Evolutionary conservation across 495 filamentous ascomycete genomes (phyloP), one percentile per base, ranked within the genome.

Genomic region (Peziza echinospora): DNA sequence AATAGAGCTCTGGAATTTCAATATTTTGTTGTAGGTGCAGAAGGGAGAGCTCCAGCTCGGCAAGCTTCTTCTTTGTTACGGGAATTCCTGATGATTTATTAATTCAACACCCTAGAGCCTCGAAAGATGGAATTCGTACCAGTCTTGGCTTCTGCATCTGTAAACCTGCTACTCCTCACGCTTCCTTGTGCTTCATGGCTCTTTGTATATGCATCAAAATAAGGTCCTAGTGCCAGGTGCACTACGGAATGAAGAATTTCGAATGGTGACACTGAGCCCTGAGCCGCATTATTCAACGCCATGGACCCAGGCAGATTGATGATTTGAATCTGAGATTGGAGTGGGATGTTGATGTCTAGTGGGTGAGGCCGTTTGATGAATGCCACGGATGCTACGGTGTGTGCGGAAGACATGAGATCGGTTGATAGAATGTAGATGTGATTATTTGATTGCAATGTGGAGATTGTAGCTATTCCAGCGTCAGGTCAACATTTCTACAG

Each of bases 21-120:
- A 91, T 82, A 69, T 96, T 94, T 57, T 94, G 86, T 63, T 93
- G 87, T 39, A 96, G 69, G 57, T 96, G 85, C 49, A 81, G 67
- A 47, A 99, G 69, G 49, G 77, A 86, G 46, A 92, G 67, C 59
- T 92, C 87, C 50, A 99, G 67, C 54, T 99, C 91, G 11, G 85
- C 86, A 60, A 93, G 73, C 59, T 82, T 84, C 70, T 91, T 91
- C 69, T 92, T 94, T 23, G 89, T 84, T 7, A 84, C 83, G n/a
- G 89, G 82, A 52, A 99, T 83, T 37, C 87, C 87, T 13, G 4
- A 34, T n/a, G n/a, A n/a, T n/a, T n/a, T n/a, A n/a, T n/a, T n/a
- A n/a, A n/a, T n/a, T n/a, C n/a, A n/a, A n/a, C n/a, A n/a, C n/a
- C n/a, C n/a, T n/a, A n/a, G n/a, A n/a, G n/a, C n/a, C n/a, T n/a